These are phyloP conservation scores for Gynochthodes officinalis DNA, from an alignment of 257 asterid genomes.

Conservation along the genomic window DNA sequence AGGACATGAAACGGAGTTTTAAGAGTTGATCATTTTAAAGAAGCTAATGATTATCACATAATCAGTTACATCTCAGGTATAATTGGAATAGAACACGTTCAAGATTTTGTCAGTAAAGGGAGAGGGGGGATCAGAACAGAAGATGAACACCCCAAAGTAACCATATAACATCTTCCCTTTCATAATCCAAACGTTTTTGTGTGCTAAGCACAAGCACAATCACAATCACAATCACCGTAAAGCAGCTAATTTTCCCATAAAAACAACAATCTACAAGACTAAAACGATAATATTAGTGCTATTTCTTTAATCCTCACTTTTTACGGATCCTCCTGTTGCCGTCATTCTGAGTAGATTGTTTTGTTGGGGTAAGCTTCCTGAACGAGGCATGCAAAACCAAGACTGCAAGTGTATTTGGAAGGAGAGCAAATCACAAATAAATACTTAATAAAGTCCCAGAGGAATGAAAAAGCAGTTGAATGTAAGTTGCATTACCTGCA, in stretches of 20 bases:
- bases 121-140: too few relatives aligned
- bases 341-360: constrained; percentile 42
- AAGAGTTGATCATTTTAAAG: too few relatives aligned
- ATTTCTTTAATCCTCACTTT: constrained; percentile 16
- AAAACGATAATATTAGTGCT: neutral
- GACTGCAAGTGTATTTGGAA: constrained; percentile 43
- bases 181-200: neutral
- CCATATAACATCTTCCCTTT: neutral
- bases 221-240: too few relatives aligned
- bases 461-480: neutral
- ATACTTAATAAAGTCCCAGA: neutral
- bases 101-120: too few relatives aligned
- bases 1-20: too few relatives aligned
- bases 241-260: neutral
- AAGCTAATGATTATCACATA: too few relatives aligned
- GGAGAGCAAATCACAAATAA: constrained; percentile 1
- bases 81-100: too few relatives aligned
- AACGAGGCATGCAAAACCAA: constrained; percentile 79
- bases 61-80: too few relatives aligned
- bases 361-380: constrained; percentile 71
- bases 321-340: constrained; percentile 32
- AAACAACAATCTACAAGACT: constrained; percentile 1
- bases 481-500: constrained; percentile 46
- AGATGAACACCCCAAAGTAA: too few relatives aligned
- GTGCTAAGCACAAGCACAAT: neutral